These are phyloP conservation scores for Mortierella claussenii DNA, from an alignment of 192 early-diverging fungal genomes.

Conservation along the genomic window DNA sequence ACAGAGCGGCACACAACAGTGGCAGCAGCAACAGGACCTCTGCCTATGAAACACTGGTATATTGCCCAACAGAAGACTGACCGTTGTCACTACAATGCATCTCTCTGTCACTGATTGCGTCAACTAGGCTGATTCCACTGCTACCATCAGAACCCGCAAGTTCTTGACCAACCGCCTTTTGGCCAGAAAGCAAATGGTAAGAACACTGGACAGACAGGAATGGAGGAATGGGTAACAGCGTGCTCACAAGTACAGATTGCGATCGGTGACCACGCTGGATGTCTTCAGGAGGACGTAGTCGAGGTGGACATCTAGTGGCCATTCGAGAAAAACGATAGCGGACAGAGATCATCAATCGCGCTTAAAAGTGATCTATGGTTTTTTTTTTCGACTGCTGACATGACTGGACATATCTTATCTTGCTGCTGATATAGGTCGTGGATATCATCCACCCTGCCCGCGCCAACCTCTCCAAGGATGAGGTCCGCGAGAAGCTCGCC, in stretches of 20 bases:
- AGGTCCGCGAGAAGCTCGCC: conserved; percentile 92
- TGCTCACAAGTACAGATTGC: too few species aligned
- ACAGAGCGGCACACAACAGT: too few species aligned
- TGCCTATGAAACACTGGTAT: too few species aligned
- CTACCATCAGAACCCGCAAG: conserved; percentile 98
- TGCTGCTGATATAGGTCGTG: too few species aligned
- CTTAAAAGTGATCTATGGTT: background rate
- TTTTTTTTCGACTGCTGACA: too few species aligned
- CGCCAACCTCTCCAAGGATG: conserved; percentile 92
- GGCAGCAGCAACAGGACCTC: too few species aligned
- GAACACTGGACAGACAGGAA: conserved; percentile 11
- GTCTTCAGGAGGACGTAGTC: too few species aligned
- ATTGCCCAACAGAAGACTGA: conserved; percentile 13
- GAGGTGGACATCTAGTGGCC: too few species aligned
- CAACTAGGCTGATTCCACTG: conserved; percentile 65
- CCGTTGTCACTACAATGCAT: background rate
- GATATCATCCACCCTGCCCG: conserved; percentile 96
- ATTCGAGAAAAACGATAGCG: too few species aligned
- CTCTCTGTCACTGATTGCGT: background rate
- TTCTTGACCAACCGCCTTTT: conserved; percentile 99
- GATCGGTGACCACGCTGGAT: too few species aligned
- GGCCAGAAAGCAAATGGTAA: conserved; percentile 96
- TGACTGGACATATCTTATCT: too few species aligned
- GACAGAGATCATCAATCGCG: conserved; percentile 2
- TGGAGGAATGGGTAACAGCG: background rate